Percentiles rank a stretch among this genome's conserved stretches.
Evolutionary conservation across 1,284 basidiomycete genomes (phyloP).

Genomic region (Flammula alnicola): DNA sequence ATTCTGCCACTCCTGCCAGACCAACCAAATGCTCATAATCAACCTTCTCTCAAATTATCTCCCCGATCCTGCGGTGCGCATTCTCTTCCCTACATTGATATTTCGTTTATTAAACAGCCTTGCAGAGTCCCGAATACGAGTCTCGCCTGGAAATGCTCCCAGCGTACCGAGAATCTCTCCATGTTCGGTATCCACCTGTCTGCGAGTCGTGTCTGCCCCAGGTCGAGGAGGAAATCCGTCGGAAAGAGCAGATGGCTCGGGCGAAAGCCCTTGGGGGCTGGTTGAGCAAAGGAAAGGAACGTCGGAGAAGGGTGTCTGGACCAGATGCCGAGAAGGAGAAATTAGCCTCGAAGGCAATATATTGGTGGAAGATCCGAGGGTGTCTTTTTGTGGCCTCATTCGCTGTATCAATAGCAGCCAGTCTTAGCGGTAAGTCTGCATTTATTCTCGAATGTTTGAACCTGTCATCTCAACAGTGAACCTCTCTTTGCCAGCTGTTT

Average conservation of each 20-base stretch:
- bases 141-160: conserved; percentile 65
- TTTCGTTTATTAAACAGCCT: not conserved
- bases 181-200: conserved; percentile 85
- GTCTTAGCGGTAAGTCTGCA: conserved; percentile 49
- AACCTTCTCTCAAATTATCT: conserved; percentile 90
- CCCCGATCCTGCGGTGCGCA: conserved; percentile 64
- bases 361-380: conserved; percentile 68
- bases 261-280: conserved; percentile 75
- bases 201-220: conserved; percentile 75
- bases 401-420: conserved; percentile 43
- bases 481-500: conserved; percentile 32
- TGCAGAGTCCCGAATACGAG: conserved; percentile 73
- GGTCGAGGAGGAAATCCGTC: conserved; percentile 80
- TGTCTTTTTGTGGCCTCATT: conserved; percentile 19
- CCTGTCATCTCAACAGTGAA: too few relatives aligned
- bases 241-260: conserved; percentile 82
- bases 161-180: conserved; percentile 73
- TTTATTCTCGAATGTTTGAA: conserved; percentile 1
- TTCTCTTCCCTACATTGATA: not conserved
- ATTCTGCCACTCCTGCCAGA: conserved; percentile 87
- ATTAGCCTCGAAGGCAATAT: conserved; percentile 42
- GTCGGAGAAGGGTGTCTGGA: conserved; percentile 48
- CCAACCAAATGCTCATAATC: conserved; percentile 87
- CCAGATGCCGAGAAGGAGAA: conserved; percentile 42
- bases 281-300: conserved; percentile 66